Base-by-base conservation (phyloP, 2,329 filamentous ascomycete genomes). In the Talaromyces amestolkiae region DNA sequence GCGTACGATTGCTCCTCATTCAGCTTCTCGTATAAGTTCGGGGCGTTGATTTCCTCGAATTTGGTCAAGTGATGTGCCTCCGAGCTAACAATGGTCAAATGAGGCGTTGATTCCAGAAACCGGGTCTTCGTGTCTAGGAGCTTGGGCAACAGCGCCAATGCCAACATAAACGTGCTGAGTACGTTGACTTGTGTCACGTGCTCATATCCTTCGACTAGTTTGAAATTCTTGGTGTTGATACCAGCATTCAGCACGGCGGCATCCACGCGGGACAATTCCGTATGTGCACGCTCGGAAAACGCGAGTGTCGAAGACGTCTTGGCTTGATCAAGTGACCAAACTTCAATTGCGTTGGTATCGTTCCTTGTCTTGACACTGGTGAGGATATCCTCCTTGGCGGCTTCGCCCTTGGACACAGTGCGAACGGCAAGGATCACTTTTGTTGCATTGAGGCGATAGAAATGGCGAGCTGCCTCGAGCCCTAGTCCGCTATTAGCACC, bases 181-280 rank as follows among this genome's bases (percentile, higher is more conserved):
- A 85, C 82, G 64, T 88, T 88, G 62, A 84, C 79, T 0, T 81
- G 83, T 45, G 87, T 74, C 0, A 73, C 81, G 17, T 68, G 72
- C 73, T 88, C 85, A 45, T 83, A 76, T 0, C 76, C 80, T 63
- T 85, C 83, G 3, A 73, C 13, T 9, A 31, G 9, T n/a, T 9
- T 41, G 4, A 9, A 64, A 15, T 17, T 3, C 11, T 39, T 31
- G 10, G 19, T 37, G 13, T 51, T 59, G 11, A 59, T 59, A 10
- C 53, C 62, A 9, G 62, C 62, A 19, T 64, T 64, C 19, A 41
- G 15, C 11, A 59, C 41, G 4, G 59, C 10, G 43, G 51, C 54
- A 41, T 64, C 62, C 2, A 64, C 9, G 3, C 62, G 53, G 2
- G 15, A 17, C 7, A 64, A 15, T 9, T 59, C 54, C 7, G 33